Conservation (phyloP, 768 basidiomycete genomes). For the Trichaptum fuscoviolaceum region DNA sequence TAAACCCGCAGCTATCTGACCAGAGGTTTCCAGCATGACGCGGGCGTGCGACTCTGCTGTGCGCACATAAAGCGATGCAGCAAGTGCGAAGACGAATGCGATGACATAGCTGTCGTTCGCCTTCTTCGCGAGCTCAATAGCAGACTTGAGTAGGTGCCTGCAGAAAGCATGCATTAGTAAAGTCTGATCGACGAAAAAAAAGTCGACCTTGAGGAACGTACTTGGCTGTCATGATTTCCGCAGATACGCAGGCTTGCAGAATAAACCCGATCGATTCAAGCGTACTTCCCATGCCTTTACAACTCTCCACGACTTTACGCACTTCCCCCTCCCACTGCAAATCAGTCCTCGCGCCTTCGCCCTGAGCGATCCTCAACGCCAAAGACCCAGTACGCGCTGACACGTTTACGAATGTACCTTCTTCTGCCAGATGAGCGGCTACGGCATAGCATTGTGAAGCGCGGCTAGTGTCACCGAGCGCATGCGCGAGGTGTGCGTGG, state of each 20-base stretch:
- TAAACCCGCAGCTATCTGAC: conserved; percentile 66
- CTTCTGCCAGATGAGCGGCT: conserved; percentile 45
- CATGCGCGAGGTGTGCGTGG: conserved; percentile 71
- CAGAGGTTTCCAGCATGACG: conserved; percentile 59
- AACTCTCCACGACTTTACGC: conserved; percentile 38
- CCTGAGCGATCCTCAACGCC: conserved; percentile 43
- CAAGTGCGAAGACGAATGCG: conserved; percentile 61
- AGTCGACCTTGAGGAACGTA: conserved; percentile 26
- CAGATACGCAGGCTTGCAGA: conserved; percentile 41
- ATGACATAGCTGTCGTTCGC: conserved; percentile 71
- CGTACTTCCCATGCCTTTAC: conserved; percentile 45
- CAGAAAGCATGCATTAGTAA: not conserved
- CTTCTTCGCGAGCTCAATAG: conserved; percentile 50
- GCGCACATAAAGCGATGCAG: conserved; percentile 65
- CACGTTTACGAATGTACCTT: conserved; percentile 36
- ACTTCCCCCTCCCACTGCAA: conserved; percentile 20
- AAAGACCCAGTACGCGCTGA: conserved; percentile 51
- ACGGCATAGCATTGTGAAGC: conserved; percentile 61
- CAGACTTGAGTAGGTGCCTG: conserved; percentile 55
- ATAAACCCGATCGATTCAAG: conserved; percentile 51
- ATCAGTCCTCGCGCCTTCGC: conserved; percentile 18
- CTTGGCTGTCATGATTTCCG: conserved; percentile 61
- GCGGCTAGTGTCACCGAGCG: conserved; percentile 44
- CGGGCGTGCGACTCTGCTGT: conserved; percentile 66
- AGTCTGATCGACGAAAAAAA: not conserved